These are phyloP conservation scores for Periconia macrospinosa DNA, from an alignment of 2,329 filamentous ascomycete genomes.

Conservation along the genomic window DNA sequence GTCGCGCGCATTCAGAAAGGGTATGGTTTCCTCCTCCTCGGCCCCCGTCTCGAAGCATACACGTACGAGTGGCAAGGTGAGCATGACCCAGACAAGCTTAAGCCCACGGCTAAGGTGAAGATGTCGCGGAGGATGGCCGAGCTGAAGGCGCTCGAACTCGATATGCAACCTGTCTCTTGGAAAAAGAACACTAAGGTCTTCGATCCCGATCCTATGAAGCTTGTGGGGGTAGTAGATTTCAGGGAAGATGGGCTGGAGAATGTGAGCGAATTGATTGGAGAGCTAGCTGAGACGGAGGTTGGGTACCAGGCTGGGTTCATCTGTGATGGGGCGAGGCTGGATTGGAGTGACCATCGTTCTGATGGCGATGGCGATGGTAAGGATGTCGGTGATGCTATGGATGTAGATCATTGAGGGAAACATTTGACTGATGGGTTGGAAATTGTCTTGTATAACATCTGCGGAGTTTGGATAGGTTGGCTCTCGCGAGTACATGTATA, in stretches of 20 bases:
- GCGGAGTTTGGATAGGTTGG: too few relatives aligned
- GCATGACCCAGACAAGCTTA: background rate
- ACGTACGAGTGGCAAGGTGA: slow-evolving; percentile 8
- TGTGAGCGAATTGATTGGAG: background rate
- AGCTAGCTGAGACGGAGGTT: background rate
- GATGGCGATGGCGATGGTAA: too few relatives aligned
- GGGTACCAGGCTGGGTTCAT: background rate
- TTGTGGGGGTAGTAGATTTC: background rate
- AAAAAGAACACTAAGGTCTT: background rate
- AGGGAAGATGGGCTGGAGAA: background rate
- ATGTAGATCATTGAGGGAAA: too few relatives aligned
- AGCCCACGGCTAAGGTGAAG: background rate
- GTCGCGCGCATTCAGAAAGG: slow-evolving; percentile 16
- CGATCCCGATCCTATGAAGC: background rate
- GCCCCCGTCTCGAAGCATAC: slow-evolving; percentile 28
- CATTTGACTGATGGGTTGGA: too few relatives aligned
- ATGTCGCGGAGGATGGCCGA: background rate
- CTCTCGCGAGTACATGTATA: too few relatives aligned
- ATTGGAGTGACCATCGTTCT: background rate
- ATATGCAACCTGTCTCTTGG: background rate
- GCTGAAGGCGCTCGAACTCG: background rate
- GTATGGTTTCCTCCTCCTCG: slow-evolving; percentile 27
- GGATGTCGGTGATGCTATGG: too few relatives aligned
- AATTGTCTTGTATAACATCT: too few relatives aligned
- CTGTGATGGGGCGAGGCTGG: too few relatives aligned